A percentile compares a stretch with the other conserved stretches of the same genome.
Evolutionary conservation across 768 basidiomycete species (phyloP).

Genomic region (Cantharellus anzutake): DNA sequence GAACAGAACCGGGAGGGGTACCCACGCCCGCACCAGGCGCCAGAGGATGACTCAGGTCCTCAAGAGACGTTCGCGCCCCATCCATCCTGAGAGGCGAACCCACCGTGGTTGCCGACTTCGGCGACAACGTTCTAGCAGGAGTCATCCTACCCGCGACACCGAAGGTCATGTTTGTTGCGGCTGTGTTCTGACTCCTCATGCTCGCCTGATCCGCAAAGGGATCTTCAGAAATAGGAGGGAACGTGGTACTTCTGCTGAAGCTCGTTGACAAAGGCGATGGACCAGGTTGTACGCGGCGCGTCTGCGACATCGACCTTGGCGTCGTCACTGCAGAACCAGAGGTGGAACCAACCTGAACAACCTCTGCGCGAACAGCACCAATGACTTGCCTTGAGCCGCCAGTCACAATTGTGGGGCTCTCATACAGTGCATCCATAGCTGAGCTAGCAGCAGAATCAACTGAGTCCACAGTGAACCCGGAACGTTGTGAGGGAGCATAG

Average conservation of each 20-base stretch:
- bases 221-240: background rate
- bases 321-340: background rate
- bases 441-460: slow-evolving; percentile 1
- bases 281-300: background rate
- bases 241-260: too few relatives aligned
- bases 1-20: background rate
- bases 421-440: slow-evolving; percentile 6
- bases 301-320: background rate
- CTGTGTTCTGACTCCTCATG: background rate
- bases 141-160: background rate
- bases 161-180: background rate
- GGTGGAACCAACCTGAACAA: background rate
- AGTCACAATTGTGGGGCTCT: slow-evolving; percentile 7
- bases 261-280: background rate
- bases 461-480: slow-evolving; percentile 6
- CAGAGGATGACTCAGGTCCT: background rate
- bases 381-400: slow-evolving; percentile 6
- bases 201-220: background rate
- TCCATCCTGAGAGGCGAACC: too few relatives aligned
- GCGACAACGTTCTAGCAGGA: too few relatives aligned
- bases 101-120: too few relatives aligned
- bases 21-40: background rate
- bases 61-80: too few relatives aligned
- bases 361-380: slow-evolving; percentile 7
- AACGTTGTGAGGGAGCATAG: slow-evolving; percentile 6